Conservation (phyloP, 2,329 filamentous ascomycete species). For the Simplicillium aogashimaense region DNA sequence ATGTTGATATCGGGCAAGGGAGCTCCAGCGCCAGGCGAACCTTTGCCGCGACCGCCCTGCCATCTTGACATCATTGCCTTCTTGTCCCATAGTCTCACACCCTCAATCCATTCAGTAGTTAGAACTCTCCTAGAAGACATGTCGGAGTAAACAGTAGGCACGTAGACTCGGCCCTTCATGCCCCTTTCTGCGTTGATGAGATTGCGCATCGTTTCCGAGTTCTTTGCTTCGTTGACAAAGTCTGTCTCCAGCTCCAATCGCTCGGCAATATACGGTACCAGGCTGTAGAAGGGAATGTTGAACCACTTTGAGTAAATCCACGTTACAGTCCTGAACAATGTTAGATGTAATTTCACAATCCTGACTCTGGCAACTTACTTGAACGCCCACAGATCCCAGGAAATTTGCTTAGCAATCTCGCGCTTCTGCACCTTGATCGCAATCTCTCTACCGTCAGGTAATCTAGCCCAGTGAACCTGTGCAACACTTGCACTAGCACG, state of each 20-base stretch:
- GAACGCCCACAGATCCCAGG: slow-evolving; percentile 94
- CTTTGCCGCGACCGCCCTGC: slow-evolving; percentile 65
- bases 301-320: slow-evolving; percentile 80
- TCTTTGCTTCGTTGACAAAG: slow-evolving; percentile 83
- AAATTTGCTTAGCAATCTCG: slow-evolving; percentile 83
- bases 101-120: slow-evolving; percentile 97
- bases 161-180: slow-evolving; percentile 72
- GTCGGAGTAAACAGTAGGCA: slow-evolving; percentile 76
- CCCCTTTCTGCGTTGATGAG: slow-evolving; percentile 68
- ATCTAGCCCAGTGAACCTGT: slow-evolving; percentile 88
- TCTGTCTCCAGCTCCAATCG: slow-evolving; percentile 90
- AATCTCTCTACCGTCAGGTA: slow-evolving; percentile 81
- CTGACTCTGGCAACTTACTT: slow-evolving; percentile 43
- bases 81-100: slow-evolving; percentile 86
- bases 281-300: slow-evolving; percentile 80
- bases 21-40: slow-evolving; percentile 67
- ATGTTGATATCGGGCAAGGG: slow-evolving; percentile 45
- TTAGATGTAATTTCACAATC: slow-evolving; percentile 6
- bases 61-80: slow-evolving; percentile 67
- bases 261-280: slow-evolving; percentile 89
- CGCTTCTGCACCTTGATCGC: slow-evolving; percentile 95
- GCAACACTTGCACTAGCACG: slow-evolving; percentile 83
- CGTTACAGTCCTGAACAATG: slow-evolving; percentile 54
- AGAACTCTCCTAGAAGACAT: slow-evolving; percentile 76
- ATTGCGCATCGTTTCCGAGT: slow-evolving; percentile 73